phyloP scores from a whole-genome alignment of 2,329 filamentous ascomycete species.

The Thielaviopsis euricoi region DNA sequence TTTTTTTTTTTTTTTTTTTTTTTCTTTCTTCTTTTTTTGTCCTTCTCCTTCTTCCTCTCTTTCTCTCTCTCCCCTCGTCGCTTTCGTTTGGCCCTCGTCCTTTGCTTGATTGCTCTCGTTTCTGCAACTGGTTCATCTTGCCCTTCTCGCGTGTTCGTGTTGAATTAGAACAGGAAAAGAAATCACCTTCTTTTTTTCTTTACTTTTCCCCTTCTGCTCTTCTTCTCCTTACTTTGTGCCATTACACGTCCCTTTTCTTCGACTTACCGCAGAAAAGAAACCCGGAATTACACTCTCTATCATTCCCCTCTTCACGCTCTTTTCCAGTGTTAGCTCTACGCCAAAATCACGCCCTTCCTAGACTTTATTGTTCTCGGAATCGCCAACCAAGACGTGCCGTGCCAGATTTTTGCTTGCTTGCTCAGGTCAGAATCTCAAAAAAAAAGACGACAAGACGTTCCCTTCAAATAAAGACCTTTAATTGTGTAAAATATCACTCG shows the following conservation, averaged over 20 bases:
- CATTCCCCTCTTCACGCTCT: neutral
- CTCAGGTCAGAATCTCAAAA: too few relatives aligned
- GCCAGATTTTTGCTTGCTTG: neutral
- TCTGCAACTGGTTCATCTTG: constrained; percentile 1
- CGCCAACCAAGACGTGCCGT: neutral
- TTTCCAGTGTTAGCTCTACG: neutral
- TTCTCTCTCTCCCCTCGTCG: neutral
- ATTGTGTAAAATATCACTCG: too few relatives aligned
- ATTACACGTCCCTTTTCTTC: too few relatives aligned
- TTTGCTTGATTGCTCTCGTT: neutral
- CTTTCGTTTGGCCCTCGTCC: neutral
- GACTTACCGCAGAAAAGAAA: too few relatives aligned
- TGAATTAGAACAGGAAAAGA: too few relatives aligned
- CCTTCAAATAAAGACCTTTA: too few relatives aligned
- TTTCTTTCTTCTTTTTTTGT: neutral
- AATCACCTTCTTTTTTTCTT: neutral
- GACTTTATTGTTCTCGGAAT: neutral
- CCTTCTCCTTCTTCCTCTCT: neutral
- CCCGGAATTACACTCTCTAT: neutral
- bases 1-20: too few relatives aligned
- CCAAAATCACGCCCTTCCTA: neutral
- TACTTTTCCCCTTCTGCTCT: neutral
- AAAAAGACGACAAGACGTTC: too few relatives aligned
- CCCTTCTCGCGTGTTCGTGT: neutral
- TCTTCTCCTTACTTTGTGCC: neutral